Conservation (phyloP, 257 asterid species). For the Agastache rugosa region DNA sequence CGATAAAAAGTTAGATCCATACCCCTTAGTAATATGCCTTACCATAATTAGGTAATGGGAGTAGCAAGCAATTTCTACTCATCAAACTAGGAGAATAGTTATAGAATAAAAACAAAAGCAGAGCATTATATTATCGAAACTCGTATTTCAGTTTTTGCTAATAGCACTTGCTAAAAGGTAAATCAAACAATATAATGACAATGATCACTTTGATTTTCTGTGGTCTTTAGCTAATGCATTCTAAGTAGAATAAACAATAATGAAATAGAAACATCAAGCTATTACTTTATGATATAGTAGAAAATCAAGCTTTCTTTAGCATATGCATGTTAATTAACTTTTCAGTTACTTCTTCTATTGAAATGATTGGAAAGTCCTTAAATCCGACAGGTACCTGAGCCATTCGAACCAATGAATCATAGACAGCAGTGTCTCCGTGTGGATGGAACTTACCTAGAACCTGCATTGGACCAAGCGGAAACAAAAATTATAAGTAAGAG, state of each 20-base stretch:
- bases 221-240: conserved; percentile 2
- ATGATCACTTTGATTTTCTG: not conserved
- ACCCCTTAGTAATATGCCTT: conserved; percentile 5
- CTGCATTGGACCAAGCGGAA: conserved; percentile 47
- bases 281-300: conserved; percentile 22
- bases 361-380: conserved; percentile 25
- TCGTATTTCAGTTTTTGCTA: not conserved
- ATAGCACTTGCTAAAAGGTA: not conserved
- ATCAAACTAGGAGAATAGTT: not conserved
- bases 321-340: conserved; percentile 25
- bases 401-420: conserved; percentile 98
- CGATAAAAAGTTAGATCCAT: not conserved
- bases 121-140: not conserved
- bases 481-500: not conserved
- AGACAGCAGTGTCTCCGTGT: conserved; percentile 94
- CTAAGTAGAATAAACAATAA: not conserved
- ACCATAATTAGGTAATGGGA: not conserved
- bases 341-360: conserved; percentile 22
- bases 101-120: not conserved
- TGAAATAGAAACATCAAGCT: conserved; percentile 2
- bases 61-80: conserved; percentile 9
- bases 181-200: conserved; percentile 2
- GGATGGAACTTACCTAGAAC: conserved; percentile 99
- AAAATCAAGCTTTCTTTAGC: conserved; percentile 23
- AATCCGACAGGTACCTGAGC: conserved; percentile 72